Evolutionary conservation across 176 grass and related monocot species (phyloP).

Genomic region (Aechmea fasciata): DNA sequence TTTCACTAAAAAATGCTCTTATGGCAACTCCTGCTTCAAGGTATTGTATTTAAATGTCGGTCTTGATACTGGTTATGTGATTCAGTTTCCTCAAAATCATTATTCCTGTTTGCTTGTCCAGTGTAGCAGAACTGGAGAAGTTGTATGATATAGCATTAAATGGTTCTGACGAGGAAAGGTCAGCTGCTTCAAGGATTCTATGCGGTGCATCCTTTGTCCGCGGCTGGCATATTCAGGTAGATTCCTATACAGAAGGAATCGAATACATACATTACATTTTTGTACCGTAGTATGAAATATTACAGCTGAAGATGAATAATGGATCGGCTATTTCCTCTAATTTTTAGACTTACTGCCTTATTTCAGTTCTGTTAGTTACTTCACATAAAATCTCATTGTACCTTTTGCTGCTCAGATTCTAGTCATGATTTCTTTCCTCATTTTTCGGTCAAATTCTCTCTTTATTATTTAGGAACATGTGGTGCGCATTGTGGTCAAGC

Average conservation of each 20-base stretch:
- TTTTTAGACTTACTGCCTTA: not conserved
- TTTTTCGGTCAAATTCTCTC: constrained; percentile 16
- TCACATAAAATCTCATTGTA: not conserved
- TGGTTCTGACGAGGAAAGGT: constrained; percentile 90
- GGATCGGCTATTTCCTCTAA: not conserved
- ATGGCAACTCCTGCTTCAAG: constrained; percentile 76
- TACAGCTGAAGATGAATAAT: too few species aligned
- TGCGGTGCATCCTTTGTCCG: constrained; percentile 70
- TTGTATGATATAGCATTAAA: constrained; percentile 58
- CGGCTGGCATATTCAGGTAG: constrained; percentile 99
- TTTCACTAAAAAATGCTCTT: constrained; percentile 65
- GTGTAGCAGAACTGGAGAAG: constrained; percentile 75
- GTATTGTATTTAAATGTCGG: constrained; percentile 21
- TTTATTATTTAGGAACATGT: constrained; percentile 73
- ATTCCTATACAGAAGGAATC: not conserved
- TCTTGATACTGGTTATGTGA: not conserved
- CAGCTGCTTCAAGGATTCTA: constrained; percentile 82
- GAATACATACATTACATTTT: too few species aligned
- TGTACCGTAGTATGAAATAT: too few species aligned
- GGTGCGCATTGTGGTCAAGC: constrained; percentile 54
- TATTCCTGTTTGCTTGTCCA: constrained; percentile 35
- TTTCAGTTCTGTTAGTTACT: not conserved
- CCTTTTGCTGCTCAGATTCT: not conserved
- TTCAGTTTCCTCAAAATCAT: constrained; percentile 10
- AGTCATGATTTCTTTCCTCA: not conserved